Evolutionary conservation across 164 flowering plant genomes (phyloP).

Genomic region (Hamamelis virginiana): DNA sequence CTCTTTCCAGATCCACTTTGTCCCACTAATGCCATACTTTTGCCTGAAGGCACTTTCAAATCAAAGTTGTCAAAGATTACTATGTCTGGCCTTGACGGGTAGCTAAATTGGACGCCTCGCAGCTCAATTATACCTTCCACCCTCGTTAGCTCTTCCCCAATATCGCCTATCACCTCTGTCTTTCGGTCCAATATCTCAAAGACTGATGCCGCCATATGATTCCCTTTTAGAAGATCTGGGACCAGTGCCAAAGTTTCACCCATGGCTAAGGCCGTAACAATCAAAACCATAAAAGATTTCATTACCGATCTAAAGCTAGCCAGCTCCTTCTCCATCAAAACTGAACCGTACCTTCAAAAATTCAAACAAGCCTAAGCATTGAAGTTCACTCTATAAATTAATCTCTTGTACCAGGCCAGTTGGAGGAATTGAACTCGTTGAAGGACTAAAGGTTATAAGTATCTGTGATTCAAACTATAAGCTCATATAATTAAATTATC

Average conservation of each 20-base stretch:
- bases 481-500: no score
- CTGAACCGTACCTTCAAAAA: constrained; percentile 80
- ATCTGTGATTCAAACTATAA: no score
- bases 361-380: not conserved
- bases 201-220: constrained; percentile 88
- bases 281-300: constrained; percentile 93
- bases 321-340: constrained; percentile 80
- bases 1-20: constrained; percentile 98
- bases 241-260: constrained; percentile 92
- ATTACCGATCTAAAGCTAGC: constrained; percentile 86
- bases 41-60: constrained; percentile 68
- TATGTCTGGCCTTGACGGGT: constrained; percentile 87
- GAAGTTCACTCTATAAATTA: no score
- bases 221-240: constrained; percentile 88
- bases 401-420: constrained; percentile 5
- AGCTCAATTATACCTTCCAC: constrained; percentile 86
- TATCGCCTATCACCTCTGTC: constrained; percentile 58
- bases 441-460: no score
- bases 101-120: constrained; percentile 62
- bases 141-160: constrained; percentile 63
- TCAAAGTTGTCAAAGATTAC: constrained; percentile 74
- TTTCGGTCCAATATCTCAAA: constrained; percentile 79
- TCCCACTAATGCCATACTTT: constrained; percentile 94
- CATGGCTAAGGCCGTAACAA: constrained; percentile 94
- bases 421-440: no score